Base-by-base conservation (phyloP, 2,329 filamentous ascomycete species). In the Acrocalymma vagum region DNA sequence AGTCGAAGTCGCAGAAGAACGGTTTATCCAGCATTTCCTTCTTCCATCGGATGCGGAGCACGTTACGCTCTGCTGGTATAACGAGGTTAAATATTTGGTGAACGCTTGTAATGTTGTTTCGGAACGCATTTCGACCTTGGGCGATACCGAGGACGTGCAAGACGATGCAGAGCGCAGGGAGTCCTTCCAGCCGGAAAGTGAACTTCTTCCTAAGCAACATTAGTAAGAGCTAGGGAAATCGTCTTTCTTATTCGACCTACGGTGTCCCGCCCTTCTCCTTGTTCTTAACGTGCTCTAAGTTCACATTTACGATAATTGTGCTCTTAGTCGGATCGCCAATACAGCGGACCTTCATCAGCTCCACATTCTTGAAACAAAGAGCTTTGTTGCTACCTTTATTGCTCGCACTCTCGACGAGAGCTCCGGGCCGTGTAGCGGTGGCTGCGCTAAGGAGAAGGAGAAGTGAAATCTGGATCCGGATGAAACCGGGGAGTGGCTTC, bases 401-500 rank as follows among this genome's bases (percentile, higher is more conserved):
- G 21, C 39, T 44, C 9, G 30, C 40, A 22, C 40, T 45, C 25
- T 35, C 31, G 3, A 49, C 29, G 14, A 49, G 11, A 5, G 45
- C 38, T 33, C 41, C 31, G 23, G 32, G 48, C 15, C 36, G 7
- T 18, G 38, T 46, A 26, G 38, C 45, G 14, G 35, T 52, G 25
- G 41, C 45, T 28, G 45, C 44, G 21, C 35, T 43, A 10, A 52
- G 31, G n/a, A 52, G 41, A 6, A 52, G 38, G 15, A 52, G 48
- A 14, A 43, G 31, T 13, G 34, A 45, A 32, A 52, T 42, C 15
- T 46, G 21, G 2, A 46, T 22, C 14, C 36, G 32, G 27, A 49
- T 40, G 24, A 40, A 49, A n/a, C 46, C 25, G 30, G 45, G 23
- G 9, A 49, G 39, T 9, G 29, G 22, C 24, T 38, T 49, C n/a